phyloP scores from a whole-genome alignment of 2,329 filamentous ascomycete species.

The Colletotrichum filicis region DNA sequence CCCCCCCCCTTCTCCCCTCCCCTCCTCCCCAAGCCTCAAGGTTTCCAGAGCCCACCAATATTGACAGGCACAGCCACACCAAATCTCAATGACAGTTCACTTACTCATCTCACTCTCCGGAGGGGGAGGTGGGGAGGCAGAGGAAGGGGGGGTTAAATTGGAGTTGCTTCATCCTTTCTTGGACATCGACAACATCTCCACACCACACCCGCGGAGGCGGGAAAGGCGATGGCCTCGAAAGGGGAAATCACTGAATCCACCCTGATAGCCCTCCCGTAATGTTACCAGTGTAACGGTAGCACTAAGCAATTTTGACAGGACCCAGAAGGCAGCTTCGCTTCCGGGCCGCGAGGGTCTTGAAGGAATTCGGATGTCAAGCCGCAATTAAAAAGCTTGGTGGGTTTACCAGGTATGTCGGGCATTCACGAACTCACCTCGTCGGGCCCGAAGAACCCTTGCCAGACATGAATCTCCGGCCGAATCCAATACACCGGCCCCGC shows the following conservation, averaged over 20 bases:
- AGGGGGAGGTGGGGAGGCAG: no score
- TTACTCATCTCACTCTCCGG: neutral
- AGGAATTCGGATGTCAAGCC: conserved; percentile 3
- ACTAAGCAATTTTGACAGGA: conserved; percentile 28
- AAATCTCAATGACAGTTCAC: neutral
- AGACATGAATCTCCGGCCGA: neutral
- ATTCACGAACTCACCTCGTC: neutral
- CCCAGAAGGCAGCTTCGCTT: neutral
- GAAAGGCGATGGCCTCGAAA: neutral
- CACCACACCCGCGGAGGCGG: neutral
- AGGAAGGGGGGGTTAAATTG: neutral
- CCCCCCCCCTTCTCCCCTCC: no score
- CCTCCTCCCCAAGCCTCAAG: neutral
- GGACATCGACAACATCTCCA: neutral
- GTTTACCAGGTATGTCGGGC: conserved; percentile 7
- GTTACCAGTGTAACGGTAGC: conserved; percentile 20
- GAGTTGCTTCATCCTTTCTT: neutral
- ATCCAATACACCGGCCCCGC: neutral
- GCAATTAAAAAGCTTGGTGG: conserved; percentile 17
- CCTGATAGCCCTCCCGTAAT: conserved; percentile 2
- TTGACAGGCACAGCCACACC: neutral
- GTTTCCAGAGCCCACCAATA: neutral
- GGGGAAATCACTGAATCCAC: neutral
- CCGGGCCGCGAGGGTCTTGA: neutral
- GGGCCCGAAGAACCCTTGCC: neutral